These are phyloP conservation scores for Pseudoturritis turrita DNA, from an alignment of 345 rosid genomes.

Conservation along the genomic window DNA sequence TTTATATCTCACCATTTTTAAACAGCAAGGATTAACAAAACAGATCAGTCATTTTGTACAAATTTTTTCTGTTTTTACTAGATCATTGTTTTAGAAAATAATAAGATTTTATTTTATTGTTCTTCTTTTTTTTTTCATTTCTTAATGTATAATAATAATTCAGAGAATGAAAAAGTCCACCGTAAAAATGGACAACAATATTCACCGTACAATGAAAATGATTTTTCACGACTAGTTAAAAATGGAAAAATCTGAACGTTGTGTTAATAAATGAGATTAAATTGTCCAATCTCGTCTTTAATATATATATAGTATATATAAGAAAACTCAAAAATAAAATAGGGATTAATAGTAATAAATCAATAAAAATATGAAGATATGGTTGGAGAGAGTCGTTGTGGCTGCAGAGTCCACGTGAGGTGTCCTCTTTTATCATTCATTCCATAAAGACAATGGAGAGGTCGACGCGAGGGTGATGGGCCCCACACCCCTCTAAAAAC, in stretches of 20 bases:
- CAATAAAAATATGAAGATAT: slow-evolving; percentile 32
- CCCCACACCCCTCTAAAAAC: slow-evolving; percentile 39
- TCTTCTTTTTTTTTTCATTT: no score
- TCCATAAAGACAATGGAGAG: slow-evolving; percentile 92
- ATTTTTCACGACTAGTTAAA: slow-evolving; percentile 26
- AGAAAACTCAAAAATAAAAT: neutral
- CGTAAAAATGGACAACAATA: slow-evolving; percentile 17
- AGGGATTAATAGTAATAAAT: neutral
- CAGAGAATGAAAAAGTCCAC: no score
- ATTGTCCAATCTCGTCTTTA: neutral
- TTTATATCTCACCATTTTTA: no score
- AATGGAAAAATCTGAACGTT: slow-evolving; percentile 30
- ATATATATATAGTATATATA: neutral
- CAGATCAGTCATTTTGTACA: no score
- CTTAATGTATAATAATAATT: no score
- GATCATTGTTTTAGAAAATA: no score
- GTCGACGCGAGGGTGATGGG: slow-evolving; percentile 45
- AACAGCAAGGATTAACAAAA: no score
- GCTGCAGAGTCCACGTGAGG: slow-evolving; percentile 99
- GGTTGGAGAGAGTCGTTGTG: slow-evolving; percentile 73
- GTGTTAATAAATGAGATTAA: slow-evolving; percentile 20
- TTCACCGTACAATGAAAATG: slow-evolving; percentile 28
- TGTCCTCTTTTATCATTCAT: slow-evolving; percentile 95
- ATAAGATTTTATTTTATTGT: no score
- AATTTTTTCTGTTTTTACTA: no score